Evolutionary conservation across 1,139 yeast species (phyloP), one percentile per base, ranked within the genome.

Genomic region (Lodderomyces elongisporus): DNA sequence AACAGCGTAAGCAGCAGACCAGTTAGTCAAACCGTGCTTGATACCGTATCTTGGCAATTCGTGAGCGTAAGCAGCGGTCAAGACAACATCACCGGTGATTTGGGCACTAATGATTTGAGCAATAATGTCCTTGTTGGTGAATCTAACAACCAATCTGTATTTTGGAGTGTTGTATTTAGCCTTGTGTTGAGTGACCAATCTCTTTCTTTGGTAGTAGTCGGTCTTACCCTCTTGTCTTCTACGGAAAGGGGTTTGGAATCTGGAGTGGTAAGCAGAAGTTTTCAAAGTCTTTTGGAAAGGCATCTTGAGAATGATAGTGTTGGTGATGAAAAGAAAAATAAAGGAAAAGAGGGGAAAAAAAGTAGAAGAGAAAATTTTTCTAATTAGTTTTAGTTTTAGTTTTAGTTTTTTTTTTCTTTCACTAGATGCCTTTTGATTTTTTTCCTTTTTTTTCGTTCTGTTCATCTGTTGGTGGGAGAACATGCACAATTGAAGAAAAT

Each of bases 221-320:
- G 99, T 91, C 83, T 93, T 91, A 77, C 98, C 99, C 76, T 93
- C 97, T 70, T 95, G 88, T 85, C 99, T 87, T 83, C 99, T 88
- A 74, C 98, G 88, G 96, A 88, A 91, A 56, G 97, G 96, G 68
- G 98, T 91, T 79, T 91, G 99, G 95, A 81, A 91, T 71, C 99
- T 91, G 67, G 97, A 88, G 80, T 80, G 88, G 91, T 93, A 91
- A 56, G 97, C 93, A 60, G 95, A 80, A 62, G 77, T 69, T 80
- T 88, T 88, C 56, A 66, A 60, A 49, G 60, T 59, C 65, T 78
- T 78, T 60, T 73, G 68, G 88, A 87, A 87, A 61, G 79, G 76
- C 96, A 87, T 87, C 66, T 58, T 72, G 26, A 20, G 7, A 20
- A 20, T 10, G 22, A 10, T 6, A 7, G 13, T 10, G 15, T 25